phyloP scores from a whole-genome alignment of 2,329 filamentous ascomycete genomes.

The Diplodia seriata region DNA sequence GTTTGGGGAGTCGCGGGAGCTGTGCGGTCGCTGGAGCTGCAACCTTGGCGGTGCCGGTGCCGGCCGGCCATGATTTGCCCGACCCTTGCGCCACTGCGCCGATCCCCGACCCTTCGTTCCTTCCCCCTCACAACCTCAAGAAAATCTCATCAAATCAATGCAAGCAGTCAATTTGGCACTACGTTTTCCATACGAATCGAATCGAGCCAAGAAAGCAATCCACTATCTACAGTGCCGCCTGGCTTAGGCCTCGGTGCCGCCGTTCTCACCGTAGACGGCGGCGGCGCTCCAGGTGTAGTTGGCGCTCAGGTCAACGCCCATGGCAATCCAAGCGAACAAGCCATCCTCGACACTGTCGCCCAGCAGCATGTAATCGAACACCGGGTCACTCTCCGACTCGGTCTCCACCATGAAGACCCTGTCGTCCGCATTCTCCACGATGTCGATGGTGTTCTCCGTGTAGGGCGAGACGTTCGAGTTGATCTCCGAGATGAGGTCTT shows the following conservation, averaged over 20 bases:
- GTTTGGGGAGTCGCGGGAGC: slow-evolving; percentile 17
- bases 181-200: background rate
- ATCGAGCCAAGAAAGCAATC: background rate
- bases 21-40: slow-evolving; percentile 20
- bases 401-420: slow-evolving; percentile 53
- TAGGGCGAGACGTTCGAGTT: slow-evolving; percentile 54
- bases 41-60: too few relatives aligned
- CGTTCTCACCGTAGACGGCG: slow-evolving; percentile 2
- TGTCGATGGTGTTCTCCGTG: slow-evolving; percentile 50
- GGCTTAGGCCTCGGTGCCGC: slow-evolving; percentile 10
- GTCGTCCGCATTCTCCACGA: slow-evolving; percentile 62
- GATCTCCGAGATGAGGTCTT: slow-evolving; percentile 61
- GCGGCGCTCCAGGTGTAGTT: slow-evolving; percentile 12
- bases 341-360: slow-evolving; percentile 54
- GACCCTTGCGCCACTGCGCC: slow-evolving; percentile 1
- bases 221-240: too few relatives aligned
- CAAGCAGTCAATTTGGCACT: background rate
- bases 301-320: slow-evolving; percentile 16
- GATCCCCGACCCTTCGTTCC: background rate
- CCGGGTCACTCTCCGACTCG: slow-evolving; percentile 58
- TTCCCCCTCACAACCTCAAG: background rate
- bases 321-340: slow-evolving; percentile 43
- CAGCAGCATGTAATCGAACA: slow-evolving; percentile 65
- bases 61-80: background rate
- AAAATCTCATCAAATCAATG: background rate